Conservation (phyloP, 2,329 filamentous ascomycete genomes). For the Tolypocladium inflatum region DNA sequence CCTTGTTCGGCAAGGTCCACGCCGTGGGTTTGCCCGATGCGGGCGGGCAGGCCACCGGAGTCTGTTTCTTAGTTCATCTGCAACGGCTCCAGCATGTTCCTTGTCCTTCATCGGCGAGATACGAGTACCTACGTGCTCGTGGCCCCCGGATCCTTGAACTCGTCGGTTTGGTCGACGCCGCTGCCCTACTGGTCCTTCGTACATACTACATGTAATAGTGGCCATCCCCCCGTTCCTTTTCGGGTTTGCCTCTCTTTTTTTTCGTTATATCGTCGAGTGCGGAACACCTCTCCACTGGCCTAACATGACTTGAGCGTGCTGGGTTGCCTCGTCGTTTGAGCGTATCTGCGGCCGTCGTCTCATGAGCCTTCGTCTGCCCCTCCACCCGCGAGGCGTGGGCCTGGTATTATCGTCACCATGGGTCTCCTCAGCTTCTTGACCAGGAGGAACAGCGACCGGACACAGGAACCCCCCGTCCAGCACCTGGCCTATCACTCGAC, state of each 20-base stretch:
- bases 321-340: not conserved
- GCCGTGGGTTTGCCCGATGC: not conserved
- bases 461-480: not conserved
- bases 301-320: not conserved
- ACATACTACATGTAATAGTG: not conserved
- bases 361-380: not conserved
- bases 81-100: not conserved
- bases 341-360: not conserved
- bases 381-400: not conserved
- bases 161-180: not conserved
- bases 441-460: not conserved
- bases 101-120: not conserved
- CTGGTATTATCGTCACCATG: not conserved
- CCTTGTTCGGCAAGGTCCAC: not conserved
- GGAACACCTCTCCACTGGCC: too few relatives aligned
- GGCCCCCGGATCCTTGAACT: not conserved
- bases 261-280: not conserved
- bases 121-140: too few relatives aligned
- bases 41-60: not conserved
- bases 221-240: not conserved
- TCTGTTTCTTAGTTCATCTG: not conserved
- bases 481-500: not conserved
- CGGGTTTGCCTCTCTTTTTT: not conserved
- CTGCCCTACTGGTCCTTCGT: not conserved
- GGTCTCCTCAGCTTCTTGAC: conserved; percentile 3